Evolutionary conservation across 192 early-diverging fungal species (phyloP).

Genomic region (Diversispora eburnea): DNA sequence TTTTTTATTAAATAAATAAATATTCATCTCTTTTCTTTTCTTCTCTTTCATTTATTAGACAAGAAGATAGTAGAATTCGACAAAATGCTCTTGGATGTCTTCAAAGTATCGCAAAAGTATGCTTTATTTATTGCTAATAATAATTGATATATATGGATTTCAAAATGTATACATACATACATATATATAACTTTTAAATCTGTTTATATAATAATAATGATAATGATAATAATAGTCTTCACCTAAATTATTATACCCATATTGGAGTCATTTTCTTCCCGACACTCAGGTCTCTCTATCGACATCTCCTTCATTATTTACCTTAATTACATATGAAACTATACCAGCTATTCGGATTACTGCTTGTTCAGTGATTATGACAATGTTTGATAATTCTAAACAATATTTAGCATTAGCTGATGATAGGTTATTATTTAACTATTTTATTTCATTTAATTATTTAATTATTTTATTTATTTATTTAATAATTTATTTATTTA

Average conservation of each 20-base stretch:
- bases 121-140: background rate
- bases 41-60: background rate
- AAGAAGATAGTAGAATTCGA: constrained; percentile 35
- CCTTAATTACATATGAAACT: constrained; percentile 47
- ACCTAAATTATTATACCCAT: constrained; percentile 48
- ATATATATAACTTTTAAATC: too few species aligned
- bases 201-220: too few species aligned
- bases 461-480: background rate
- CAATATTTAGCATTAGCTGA: constrained; percentile 52
- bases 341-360: constrained; percentile 41
- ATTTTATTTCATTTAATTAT: too few species aligned
- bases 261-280: constrained; percentile 54
- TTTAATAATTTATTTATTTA: background rate
- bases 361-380: constrained; percentile 41
- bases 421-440: constrained; percentile 35
- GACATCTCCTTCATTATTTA: constrained; percentile 43
- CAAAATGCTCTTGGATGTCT: constrained; percentile 53
- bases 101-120: constrained; percentile 44
- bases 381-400: constrained; percentile 50
- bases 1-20: background rate
- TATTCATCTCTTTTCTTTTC: too few species aligned
- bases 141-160: background rate
- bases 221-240: constrained; percentile 29
- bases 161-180: background rate
- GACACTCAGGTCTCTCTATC: constrained; percentile 32